Evolutionary conservation across 352 stramenopile genomes (phyloP), one percentile per base, ranked within the genome.

Genomic region (Thraustochytrium sp.): DNA sequence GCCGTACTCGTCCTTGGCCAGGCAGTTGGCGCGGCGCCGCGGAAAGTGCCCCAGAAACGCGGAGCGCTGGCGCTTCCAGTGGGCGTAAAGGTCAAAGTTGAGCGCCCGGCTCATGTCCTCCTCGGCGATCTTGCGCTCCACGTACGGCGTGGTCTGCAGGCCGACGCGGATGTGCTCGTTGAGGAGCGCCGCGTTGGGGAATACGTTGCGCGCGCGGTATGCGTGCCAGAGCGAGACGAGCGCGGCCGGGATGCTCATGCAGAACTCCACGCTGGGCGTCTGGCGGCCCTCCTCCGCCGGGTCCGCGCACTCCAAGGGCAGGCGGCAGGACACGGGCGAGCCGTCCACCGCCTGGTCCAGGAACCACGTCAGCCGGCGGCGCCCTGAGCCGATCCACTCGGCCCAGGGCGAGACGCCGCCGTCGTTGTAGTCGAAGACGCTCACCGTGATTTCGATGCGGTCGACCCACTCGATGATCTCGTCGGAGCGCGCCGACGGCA

Each of bases 361-460:
- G 38, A 80, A 80, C 26, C 44, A 72, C 34, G 68, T 75, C 5
- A 80, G 38, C 18, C 68, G 42, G 13, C 26, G 31, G 37, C 53
- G 48, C 2, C 8, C 68, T 8, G 68, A 65, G 44, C 68, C 68
- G 23, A 80, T 80, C 68, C 68, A 80, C 68, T 80, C 68, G 68
- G 68, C 40, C 68, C 68, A 80, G 13, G 68, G 53, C 37, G 68
- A 21, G 8, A 80, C 68, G n/a, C 68, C 68, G 46, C 68, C 37
- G n/a, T 80, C 68, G 13, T 80, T 68, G 34, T 63, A 80, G 68
- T 80, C 68, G 26, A 80, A 80, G 3, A 80, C 44, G 42, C 31
- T 55, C 1, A 80, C 26, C 11, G 76, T 23, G 9, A 80, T 0
- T 31, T 80, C 68, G 21, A 51, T 72, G 5, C 42, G 8, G 68